Base-by-base conservation (phyloP, 2,329 filamentous ascomycete genomes). In the Leptographium procerum region DNA sequence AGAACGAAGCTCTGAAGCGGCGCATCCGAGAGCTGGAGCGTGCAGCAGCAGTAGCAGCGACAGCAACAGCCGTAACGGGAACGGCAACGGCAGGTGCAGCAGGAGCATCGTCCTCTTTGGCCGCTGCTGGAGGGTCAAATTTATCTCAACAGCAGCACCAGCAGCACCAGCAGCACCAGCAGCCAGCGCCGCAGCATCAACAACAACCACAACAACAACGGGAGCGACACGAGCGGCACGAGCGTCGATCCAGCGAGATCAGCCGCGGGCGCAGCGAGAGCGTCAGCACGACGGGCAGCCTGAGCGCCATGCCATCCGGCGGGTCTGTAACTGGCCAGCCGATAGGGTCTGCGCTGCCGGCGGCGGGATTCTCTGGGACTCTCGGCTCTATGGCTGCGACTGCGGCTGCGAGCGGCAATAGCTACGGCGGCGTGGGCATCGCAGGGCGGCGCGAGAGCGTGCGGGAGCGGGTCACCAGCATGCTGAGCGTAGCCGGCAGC, bases 21-120 rank as follows among this genome's bases (percentile, higher is more conserved):
- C 76, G 80, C 16, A 79, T 87, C 59, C 76, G 82, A 52, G 84
- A 87, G 50, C 70, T 87, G 13, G 84, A 87, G 70, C 73, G 76
- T 43, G 70, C 55, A 1, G 36, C 51, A 0, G 54, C 75, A 61
- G 71, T 43, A 2, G 31, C 40, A 2, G 45, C 52, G 5, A n/a
- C 51, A 4, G 22, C 31, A 6, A 24, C 34, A 4, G 24, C 36
- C 9, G n/a, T n/a, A n/a, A 13, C 33, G 11, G 7, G 52, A 11
- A 40, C 55, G 19, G 19, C 40, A 1, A 14, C 31, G 3, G 45
- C 24, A 3, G 2, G 34, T 13, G 7, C 55, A 3, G 40, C 40
- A 22, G 40, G 16, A 43, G 9, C 51, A 34, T 2, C 54, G 19
- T 19, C 28, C 43, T 1, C 53, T 11, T 4, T 19, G 0, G 40